These are phyloP conservation scores for Epipyxis sp. DNA, from an alignment of 108 stramenopile species.

Conservation along the genomic window DNA sequence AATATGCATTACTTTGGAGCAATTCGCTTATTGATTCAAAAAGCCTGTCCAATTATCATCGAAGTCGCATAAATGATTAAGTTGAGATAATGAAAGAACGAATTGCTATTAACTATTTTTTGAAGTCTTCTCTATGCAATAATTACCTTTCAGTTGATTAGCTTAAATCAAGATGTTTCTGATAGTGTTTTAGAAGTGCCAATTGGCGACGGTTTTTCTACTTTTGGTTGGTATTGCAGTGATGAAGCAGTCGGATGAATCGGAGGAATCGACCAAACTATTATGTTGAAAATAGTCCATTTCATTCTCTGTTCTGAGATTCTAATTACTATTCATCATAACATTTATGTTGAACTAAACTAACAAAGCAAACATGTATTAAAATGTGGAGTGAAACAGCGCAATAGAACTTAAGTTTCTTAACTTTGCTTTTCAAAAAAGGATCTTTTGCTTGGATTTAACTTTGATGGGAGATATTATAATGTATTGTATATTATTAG, in stretches of 20 bases:
- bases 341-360: no score
- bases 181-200: not conserved
- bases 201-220: not conserved
- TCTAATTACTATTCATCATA: no score
- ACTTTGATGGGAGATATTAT: no score
- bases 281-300: no score
- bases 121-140: not conserved
- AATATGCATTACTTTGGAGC: slow-evolving; percentile 14
- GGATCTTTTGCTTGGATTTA: no score
- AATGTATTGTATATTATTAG: no score
- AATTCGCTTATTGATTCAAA: not conserved
- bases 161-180: slow-evolving; percentile 4
- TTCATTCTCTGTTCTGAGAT: no score
- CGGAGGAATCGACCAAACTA: not conserved
- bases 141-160: not conserved
- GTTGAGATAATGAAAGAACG: slow-evolving; percentile 8
- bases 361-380: no score
- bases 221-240: slow-evolving; percentile 8
- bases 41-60: not conserved
- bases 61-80: slow-evolving; percentile 6
- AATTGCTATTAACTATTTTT: not conserved
- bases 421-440: no score
- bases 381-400: no score
- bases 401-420: no score
- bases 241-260: slow-evolving; percentile 8